A percentile compares a stretch with the other conserved stretches of the same genome.
phyloP scores from a whole-genome alignment of 345 rosid species.

The Litchi chinensis region DNA sequence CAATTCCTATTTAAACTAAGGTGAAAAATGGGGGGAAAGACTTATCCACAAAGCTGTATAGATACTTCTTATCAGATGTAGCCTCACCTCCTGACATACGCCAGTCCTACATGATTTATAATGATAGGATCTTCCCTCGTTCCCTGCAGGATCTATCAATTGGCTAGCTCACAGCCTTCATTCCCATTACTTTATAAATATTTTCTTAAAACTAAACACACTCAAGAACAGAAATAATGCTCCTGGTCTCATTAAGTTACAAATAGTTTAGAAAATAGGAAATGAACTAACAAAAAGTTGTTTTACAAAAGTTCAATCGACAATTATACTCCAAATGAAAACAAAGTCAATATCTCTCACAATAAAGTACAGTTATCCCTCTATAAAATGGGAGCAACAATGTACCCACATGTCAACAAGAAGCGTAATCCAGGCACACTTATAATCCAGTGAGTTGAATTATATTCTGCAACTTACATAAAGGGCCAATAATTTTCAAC shows the following conservation, averaged over 20 bases:
- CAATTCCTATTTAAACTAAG: background rate
- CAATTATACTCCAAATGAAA: background rate
- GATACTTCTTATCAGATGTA: background rate
- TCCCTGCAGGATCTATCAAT: background rate
- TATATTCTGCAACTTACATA: background rate
- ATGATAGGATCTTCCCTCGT: background rate
- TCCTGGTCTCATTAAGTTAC: background rate
- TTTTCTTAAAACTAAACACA: background rate
- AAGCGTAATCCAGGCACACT: background rate
- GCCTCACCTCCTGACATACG: background rate
- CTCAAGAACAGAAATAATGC: background rate
- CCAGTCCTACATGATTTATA: background rate
- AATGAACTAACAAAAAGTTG: background rate
- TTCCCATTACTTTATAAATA: background rate
- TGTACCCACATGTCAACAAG: background rate
- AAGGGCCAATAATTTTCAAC: background rate
- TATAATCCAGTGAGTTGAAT: background rate
- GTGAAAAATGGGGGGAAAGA: background rate
- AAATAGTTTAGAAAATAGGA: background rate
- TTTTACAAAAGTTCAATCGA: background rate
- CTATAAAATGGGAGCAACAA: background rate
- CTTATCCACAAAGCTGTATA: background rate
- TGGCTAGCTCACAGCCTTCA: background rate
- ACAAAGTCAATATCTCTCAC: background rate
- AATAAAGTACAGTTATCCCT: background rate